phyloP scores from a whole-genome alignment of 2,329 filamentous ascomycete species.

The Verticillium nonalfalfae region DNA sequence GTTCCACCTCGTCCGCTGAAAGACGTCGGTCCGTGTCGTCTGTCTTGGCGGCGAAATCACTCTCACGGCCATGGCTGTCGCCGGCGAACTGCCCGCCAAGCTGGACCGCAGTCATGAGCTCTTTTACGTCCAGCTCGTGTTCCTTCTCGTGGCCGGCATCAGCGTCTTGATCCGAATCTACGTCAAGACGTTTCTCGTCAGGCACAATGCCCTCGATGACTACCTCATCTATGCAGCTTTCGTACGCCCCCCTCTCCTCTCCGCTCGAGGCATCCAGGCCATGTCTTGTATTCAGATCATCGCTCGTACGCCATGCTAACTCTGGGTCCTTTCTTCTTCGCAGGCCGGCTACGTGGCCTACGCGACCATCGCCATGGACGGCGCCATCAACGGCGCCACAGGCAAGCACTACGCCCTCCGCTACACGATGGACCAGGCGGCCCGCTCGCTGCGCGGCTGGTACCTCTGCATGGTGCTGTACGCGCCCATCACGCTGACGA shows the following conservation, averaged over 20 bases:
- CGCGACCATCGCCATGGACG: slow-evolving; percentile 21
- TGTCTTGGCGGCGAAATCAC: no score
- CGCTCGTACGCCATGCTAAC: background rate
- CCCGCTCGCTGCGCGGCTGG: slow-evolving; percentile 23
- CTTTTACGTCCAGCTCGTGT: slow-evolving; percentile 7
- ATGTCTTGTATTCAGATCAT: background rate
- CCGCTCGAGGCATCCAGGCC: background rate
- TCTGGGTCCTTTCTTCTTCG: background rate
- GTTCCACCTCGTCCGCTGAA: no score
- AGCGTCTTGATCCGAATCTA: slow-evolving; percentile 33
- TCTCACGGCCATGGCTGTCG: background rate
- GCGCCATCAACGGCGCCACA: slow-evolving; percentile 20
- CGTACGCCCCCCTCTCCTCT: slow-evolving; percentile 21
- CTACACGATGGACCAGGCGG: slow-evolving; percentile 10
- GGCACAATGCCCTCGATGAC: slow-evolving; percentile 36
- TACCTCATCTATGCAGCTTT: slow-evolving; percentile 36
- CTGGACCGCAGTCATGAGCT: slow-evolving; percentile 1
- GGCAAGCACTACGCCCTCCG: slow-evolving; percentile 13
- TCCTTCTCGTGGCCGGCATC: slow-evolving; percentile 24
- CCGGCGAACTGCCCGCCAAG: background rate
- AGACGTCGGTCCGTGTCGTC: no score
- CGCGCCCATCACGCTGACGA: slow-evolving; percentile 25
- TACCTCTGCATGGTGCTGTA: slow-evolving; percentile 32
- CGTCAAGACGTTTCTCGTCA: slow-evolving; percentile 33
- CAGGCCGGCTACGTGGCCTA: slow-evolving; percentile 24